A percentile compares a stretch with the other conserved stretches of the same genome.
Evolutionary conservation across 148 eudicot species (phyloP).

Genomic region (Beta vulgaris): DNA sequence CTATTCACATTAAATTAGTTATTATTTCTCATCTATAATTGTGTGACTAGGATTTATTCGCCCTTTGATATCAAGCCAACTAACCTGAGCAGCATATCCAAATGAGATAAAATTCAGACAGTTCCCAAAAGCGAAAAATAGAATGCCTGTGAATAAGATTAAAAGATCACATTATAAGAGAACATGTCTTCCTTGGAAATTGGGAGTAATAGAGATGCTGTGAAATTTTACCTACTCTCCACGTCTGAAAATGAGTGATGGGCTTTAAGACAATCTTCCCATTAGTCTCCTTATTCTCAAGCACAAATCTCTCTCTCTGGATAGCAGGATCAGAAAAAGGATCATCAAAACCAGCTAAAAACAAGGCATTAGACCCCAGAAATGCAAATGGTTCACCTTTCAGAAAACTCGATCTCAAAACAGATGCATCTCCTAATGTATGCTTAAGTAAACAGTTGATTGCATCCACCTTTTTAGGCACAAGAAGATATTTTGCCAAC

Average conservation of each 20-base stretch:
- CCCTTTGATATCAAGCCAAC: constrained; percentile 21
- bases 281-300: constrained; percentile 53
- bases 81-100: constrained; percentile 99
- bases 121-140: constrained; percentile 87
- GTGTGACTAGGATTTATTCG: neutral
- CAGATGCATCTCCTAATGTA: neutral
- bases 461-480: neutral
- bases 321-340: constrained; percentile 17
- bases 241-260: constrained; percentile 76
- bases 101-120: constrained; percentile 92
- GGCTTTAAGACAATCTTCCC: constrained; percentile 73
- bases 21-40: neutral
- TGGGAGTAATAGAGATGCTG: constrained; percentile 18
- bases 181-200: constrained; percentile 4
- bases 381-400: neutral
- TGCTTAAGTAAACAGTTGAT: neutral
- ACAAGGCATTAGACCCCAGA: neutral
- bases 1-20: neutral
- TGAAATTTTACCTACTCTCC: constrained; percentile 79
- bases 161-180: constrained; percentile 14
- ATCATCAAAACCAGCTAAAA: neutral
- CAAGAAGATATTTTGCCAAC: neutral
- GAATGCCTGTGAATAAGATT: constrained; percentile 57
- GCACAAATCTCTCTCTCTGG: constrained; percentile 71
- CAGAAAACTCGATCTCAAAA: constrained; percentile 9